Percentiles rank a stretch among this genome's conserved stretches.
These are phyloP conservation scores for Botrytis paeoniae DNA, from an alignment of 2,329 filamentous ascomycete species.

Conservation along the genomic window DNA sequence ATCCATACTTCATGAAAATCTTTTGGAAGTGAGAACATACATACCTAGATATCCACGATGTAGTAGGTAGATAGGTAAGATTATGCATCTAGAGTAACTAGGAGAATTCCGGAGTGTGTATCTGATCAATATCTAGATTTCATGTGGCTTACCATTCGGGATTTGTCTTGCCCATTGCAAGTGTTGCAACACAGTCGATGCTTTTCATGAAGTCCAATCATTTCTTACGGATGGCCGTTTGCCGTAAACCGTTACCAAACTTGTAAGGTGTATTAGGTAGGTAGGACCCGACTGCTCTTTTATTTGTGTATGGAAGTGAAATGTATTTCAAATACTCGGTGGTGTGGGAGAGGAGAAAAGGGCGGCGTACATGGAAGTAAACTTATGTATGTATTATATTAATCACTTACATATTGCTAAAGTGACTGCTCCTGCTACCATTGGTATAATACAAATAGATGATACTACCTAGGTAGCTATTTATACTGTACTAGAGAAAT, in stretches of 20 bases:
- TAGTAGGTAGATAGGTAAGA: no score
- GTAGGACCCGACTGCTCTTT: not conserved
- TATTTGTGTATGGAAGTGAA: not conserved
- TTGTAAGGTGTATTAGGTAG: no score
- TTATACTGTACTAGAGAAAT: no score
- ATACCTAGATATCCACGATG: not conserved
- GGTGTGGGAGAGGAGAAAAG: not conserved
- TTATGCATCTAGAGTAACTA: constrained; percentile 3
- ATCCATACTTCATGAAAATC: not conserved
- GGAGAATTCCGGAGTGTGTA: constrained; percentile 5
- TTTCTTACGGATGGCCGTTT: not conserved
- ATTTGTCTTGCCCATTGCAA: not conserved
- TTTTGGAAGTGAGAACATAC: not conserved
- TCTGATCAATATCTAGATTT: not conserved
- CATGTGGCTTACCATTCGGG: constrained; percentile 6
- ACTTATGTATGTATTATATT: no score
- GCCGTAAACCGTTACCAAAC: not conserved
- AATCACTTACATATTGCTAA: no score
- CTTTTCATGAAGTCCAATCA: not conserved
- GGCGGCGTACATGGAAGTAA: no score
- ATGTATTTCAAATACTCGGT: not conserved
- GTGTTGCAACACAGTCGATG: not conserved
- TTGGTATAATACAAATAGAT: no score
- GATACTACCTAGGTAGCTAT: no score
- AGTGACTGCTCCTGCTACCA: no score